Conservation (phyloP, 352 stramenopile species). For the Pythium pyrilobum region DNA sequence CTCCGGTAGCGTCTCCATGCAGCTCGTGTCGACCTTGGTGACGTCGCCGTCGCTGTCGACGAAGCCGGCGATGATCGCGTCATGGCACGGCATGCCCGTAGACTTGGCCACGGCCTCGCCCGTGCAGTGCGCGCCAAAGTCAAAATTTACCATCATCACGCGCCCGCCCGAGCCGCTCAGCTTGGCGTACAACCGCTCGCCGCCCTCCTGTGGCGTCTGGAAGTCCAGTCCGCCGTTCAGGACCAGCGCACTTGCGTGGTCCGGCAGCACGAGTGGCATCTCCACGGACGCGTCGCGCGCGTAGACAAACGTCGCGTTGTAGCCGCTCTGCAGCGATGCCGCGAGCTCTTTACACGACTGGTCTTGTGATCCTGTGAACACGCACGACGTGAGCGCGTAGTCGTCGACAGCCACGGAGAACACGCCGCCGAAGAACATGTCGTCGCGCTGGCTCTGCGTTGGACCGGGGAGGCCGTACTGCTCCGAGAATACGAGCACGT, state of each 20-base stretch:
- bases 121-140: conserved; percentile 17
- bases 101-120: conserved; percentile 5
- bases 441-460: neutral
- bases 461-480: conserved; percentile 6
- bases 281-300: conserved; percentile 8
- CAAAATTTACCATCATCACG: conserved; percentile 24
- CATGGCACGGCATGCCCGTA: conserved; percentile 10
- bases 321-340: neutral
- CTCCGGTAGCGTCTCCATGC: conserved; percentile 9
- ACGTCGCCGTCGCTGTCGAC: conserved; percentile 17
- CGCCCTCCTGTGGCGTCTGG: conserved; percentile 21
- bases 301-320: conserved; percentile 18
- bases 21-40: conserved; percentile 7
- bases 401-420: conserved; percentile 2
- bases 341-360: conserved; percentile 9
- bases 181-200: conserved; percentile 13
- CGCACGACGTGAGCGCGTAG: conserved; percentile 6
- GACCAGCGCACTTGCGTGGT: conserved; percentile 17
- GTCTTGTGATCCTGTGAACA: conserved; percentile 8
- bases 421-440: conserved; percentile 6
- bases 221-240: conserved; percentile 23
- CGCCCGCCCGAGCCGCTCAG: conserved; percentile 10
- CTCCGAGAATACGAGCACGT: conserved; percentile 19
- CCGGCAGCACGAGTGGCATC: conserved; percentile 3
- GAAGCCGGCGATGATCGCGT: conserved; percentile 17